Base-by-base conservation (phyloP, 192 early-diverging fungal genomes). In the Coemansia sp. region DNA sequence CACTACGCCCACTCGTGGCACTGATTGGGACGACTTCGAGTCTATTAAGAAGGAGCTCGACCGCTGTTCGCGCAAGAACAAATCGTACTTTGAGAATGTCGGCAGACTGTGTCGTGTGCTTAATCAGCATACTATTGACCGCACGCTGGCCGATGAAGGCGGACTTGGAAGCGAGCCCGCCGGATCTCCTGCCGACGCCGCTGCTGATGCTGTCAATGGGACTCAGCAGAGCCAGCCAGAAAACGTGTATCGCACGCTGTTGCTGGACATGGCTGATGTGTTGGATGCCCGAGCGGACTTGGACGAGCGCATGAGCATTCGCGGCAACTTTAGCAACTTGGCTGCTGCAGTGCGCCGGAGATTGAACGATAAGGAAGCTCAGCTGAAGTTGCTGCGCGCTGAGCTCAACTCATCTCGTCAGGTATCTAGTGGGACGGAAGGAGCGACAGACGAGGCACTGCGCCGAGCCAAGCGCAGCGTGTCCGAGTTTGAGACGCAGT, bases 21-120 rank as follows among this genome's bases (percentile, higher is more conserved):
- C 79, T 16, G 70, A 83, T 53, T 83, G 81, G 81, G 76, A 75
- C 26, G 76, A 83, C 44, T 17, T 78, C 26, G 81, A 68, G 8
- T 74, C 81, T 1, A 75, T 83, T 35, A 49, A 66, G 59, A 55
- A 33, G 8, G 81, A 83, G 67, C 58, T 83, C 40, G 66, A 75
- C 26, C 62, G 58, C 19, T 72, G 75, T 60, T 50, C 62, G 46
- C 50, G n/a, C 14, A 62, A 61, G 33, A 78, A 78, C 69, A 59
- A 8, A 32, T 44, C 57, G 13, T 83, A 69, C 55, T 75, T 83
- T 75, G 55, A 17, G 2, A 75, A 67, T 16, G 76, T 83, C 8
- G 76, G 66, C 16, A 46, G 58, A 35, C 68, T 83, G 26, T 75
- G 76, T 32, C 44, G 59, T 4, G 70, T 78, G 14, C 70, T 83